phyloP scores from a whole-genome alignment of 768 basidiomycete genomes.

The Scleroderma citrinum region DNA sequence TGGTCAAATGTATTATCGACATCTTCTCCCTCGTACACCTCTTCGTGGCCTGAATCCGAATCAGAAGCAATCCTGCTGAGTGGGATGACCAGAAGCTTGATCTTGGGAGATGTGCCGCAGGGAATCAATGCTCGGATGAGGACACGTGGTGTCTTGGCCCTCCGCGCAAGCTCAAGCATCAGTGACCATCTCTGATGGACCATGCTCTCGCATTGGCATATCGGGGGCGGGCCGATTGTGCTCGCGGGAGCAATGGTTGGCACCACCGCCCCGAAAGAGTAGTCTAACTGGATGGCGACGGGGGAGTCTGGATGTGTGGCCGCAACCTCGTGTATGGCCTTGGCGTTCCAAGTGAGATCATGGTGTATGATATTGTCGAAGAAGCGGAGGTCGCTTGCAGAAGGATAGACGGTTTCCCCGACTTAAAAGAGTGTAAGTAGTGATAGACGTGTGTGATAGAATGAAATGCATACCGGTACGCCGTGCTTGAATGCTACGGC shows the following conservation, averaged over 20 bases:
- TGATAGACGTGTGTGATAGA: too few relatives aligned
- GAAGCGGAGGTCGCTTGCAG: slow-evolving; percentile 19
- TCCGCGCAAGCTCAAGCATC: slow-evolving; percentile 24
- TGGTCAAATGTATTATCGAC: slow-evolving; percentile 19
- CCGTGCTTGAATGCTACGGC: slow-evolving; percentile 21
- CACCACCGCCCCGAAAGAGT: slow-evolving; percentile 13
- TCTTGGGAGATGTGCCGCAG: slow-evolving; percentile 17
- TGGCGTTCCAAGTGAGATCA: slow-evolving; percentile 11
- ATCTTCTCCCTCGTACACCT: slow-evolving; percentile 11
- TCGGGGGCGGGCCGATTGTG: slow-evolving; percentile 5
- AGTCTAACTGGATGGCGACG: slow-evolving; percentile 24
- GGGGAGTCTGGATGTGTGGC: slow-evolving; percentile 2
- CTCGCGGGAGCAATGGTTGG: slow-evolving; percentile 13
- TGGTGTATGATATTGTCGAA: slow-evolving; percentile 19
- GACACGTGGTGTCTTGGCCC: slow-evolving; percentile 14
- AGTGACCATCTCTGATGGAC: slow-evolving; percentile 21
- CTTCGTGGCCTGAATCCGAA: not conserved
- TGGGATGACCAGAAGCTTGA: slow-evolving; percentile 22
- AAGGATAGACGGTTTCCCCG: slow-evolving; percentile 16
- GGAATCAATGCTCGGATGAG: slow-evolving; percentile 26
- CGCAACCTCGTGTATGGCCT: slow-evolving; percentile 12
- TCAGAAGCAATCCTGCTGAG: slow-evolving; percentile 14
- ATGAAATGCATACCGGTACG: slow-evolving; percentile 13
- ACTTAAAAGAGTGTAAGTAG: slow-evolving; percentile 8
- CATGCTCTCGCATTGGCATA: slow-evolving; percentile 19